Evolutionary conservation across 2,329 filamentous ascomycete genomes (phyloP), one percentile per base, ranked within the genome.

Genomic region (Apiospora kogelbergensis): DNA sequence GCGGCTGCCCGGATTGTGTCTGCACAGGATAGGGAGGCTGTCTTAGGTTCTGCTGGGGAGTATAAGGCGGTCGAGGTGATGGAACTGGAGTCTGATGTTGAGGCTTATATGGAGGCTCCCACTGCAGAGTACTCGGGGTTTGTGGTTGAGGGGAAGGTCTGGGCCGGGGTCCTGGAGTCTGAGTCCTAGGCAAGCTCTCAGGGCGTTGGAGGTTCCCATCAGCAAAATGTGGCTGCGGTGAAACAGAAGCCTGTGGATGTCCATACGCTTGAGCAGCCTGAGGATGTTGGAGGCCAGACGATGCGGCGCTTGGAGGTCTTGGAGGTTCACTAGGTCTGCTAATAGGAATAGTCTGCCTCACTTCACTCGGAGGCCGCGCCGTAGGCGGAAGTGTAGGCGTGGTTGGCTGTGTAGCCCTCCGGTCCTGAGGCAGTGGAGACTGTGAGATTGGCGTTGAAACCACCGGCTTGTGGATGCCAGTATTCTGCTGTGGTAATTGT

Each of bases 51-150:
- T 74, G 76, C 7, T 60, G 53, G 17, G 74, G 53, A 44, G 69
- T 67, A 64, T 77, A 78, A 20, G 77, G 73, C 70, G 73, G 73
- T 11, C 76, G 73, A 68, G 78, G 73, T 53, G 76, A 77, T 11
- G 77, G 76, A 15, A 76, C 69, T 2, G 77, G 74, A 10, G 76
- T 76, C 67, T 79, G 76, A 67, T 82, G 82, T 60, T 72, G 70
- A 65, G 79, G 80, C 67, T 80, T 80, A 69, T 82, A 82, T 5
- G 76, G 80, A 13, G 81, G 80, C 69, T 83, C 81, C 81, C 81
- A 83, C 72, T 81, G 82, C 37, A 81, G 72, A 17, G 78, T 74
- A 7, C 75, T 75, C 60, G 80, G 73, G 44, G 77, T 72, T 60
- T 77, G 75, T 10, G 73, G 67, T 67, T 77, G 75, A 22, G 76